phyloP scores from a whole-genome alignment of 345 rosid species.

The Odontarrhena argentea region DNA sequence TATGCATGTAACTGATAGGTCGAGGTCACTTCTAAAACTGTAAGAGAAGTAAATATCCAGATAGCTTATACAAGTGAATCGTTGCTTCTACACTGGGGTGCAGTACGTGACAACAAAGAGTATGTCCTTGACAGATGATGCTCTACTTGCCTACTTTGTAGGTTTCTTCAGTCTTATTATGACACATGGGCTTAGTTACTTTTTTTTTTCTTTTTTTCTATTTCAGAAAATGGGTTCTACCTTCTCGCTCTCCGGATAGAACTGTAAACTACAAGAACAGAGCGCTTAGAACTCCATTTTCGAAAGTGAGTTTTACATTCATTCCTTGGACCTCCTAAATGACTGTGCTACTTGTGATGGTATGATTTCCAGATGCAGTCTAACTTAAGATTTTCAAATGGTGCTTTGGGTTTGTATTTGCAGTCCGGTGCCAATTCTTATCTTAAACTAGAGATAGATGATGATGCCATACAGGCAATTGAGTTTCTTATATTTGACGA shows the following conservation, averaged over 20 bases:
- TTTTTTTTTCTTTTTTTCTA: constrained; percentile 19
- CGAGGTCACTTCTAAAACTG: constrained; percentile 50
- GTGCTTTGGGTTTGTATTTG: constrained; percentile 28
- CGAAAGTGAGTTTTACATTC: constrained; percentile 55
- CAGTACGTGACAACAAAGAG: constrained; percentile 64
- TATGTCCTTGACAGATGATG: constrained; percentile 47
- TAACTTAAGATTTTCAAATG: constrained; percentile 30
- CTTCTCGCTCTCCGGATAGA: constrained; percentile 76
- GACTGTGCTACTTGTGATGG: constrained; percentile 22
- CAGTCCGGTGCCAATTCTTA: constrained; percentile 70
- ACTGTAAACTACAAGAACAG: constrained; percentile 79
- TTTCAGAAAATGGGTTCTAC: constrained; percentile 86
- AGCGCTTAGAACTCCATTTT: constrained; percentile 92
- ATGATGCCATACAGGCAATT: constrained; percentile 71
- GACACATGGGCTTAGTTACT: not conserved
- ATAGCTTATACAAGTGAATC: constrained; percentile 61
- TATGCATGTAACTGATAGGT: constrained; percentile 53
- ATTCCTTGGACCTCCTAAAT: not conserved
- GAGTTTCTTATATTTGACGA: constrained; percentile 93
- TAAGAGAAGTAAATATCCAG: constrained; percentile 58
- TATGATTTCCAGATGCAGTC: constrained; percentile 16
- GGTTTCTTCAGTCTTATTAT: constrained; percentile 4
- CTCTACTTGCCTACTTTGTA: not conserved
- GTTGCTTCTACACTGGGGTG: constrained; percentile 94
- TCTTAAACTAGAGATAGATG: constrained; percentile 79